phyloP scores from a whole-genome alignment of 1,284 basidiomycete genomes.

The Cyathus olla region DNA sequence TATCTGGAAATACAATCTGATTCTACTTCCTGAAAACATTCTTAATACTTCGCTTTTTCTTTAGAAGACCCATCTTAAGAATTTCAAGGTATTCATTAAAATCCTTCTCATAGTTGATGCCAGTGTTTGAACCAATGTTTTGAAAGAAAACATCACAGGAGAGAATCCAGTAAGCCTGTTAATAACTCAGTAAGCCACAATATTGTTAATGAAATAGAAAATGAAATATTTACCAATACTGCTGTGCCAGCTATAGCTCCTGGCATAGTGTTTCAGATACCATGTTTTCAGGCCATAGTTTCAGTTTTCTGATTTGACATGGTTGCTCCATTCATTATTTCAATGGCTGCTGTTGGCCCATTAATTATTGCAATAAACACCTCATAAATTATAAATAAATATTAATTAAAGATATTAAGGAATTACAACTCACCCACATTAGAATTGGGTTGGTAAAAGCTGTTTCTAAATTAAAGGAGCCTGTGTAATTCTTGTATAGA shows the following conservation, averaged over 20 bases:
- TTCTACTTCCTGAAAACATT: slow-evolving; percentile 13
- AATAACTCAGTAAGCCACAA: no score
- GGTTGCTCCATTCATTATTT: neutral
- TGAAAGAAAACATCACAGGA: slow-evolving; percentile 6
- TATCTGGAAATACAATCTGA: slow-evolving; percentile 9
- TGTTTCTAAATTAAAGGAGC: neutral
- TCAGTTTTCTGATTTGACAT: no score
- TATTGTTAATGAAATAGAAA: neutral
- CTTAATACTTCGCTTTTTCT: slow-evolving; percentile 9
- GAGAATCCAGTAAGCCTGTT: slow-evolving; percentile 8
- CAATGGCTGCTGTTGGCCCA: neutral
- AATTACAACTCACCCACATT: neutral
- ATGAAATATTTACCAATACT: no score
- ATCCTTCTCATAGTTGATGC: slow-evolving; percentile 9
- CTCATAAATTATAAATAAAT: neutral
- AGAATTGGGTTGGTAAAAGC: neutral
- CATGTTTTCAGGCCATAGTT: neutral
- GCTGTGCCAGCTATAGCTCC: no score
- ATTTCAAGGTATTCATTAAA: slow-evolving; percentile 13
- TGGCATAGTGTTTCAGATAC: neutral
- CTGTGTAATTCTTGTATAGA: neutral
- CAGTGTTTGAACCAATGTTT: slow-evolving; percentile 7
- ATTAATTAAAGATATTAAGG: neutral
- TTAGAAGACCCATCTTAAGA: slow-evolving; percentile 1
- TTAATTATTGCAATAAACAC: neutral